Base-by-base conservation (phyloP, 2,329 filamentous ascomycete species). In the Pseudogymnoascus sp. region DNA sequence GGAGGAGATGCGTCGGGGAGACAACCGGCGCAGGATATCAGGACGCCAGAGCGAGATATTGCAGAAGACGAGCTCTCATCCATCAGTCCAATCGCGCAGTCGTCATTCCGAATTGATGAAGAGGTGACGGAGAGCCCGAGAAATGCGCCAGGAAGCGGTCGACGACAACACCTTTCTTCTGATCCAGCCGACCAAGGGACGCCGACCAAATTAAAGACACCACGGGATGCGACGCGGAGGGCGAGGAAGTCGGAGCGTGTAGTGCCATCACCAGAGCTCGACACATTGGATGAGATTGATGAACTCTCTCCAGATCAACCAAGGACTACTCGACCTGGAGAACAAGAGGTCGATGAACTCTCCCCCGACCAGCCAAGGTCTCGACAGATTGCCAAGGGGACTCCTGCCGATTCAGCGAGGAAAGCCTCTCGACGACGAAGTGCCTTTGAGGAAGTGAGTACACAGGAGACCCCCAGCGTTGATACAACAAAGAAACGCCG, bases 121-220 rank as follows among this genome's bases (percentile, higher is more conserved):
- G 79, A 81, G 68, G 75, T 83, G 12, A 75, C 73, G 36, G 82
- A 86, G 67, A 84, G 82, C 62, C 83, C 84, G 0, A 72, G 67
- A 7, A 71, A 81, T 65, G 82, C 81, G 12, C 83, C 83, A 0
- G 83, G 83, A 2, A 85, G 81, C 65, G 83, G 82, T 1, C 77
- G 76, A 7, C 73, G 81, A 58, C 76, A 55, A 33, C 48, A 55
- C 13, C 10, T 33, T 21, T 55, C 44, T 7, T 55, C 48, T 35
- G 48, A 55, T 55, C 48, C 48, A 21, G 48, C 29, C 5, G 78
- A 27, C 75, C 70, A 29, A 21, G 48, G 9, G 29, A 55, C 48
- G 9, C 48, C 3, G 68, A 81, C 12, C 72, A 70, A 12, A 68
- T 73, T 6, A 72, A 71, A 35, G 73, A 72, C 0, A 72, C 73